Conservation (phyloP, 306 rosid genomes). For the Vigna mungo region DNA sequence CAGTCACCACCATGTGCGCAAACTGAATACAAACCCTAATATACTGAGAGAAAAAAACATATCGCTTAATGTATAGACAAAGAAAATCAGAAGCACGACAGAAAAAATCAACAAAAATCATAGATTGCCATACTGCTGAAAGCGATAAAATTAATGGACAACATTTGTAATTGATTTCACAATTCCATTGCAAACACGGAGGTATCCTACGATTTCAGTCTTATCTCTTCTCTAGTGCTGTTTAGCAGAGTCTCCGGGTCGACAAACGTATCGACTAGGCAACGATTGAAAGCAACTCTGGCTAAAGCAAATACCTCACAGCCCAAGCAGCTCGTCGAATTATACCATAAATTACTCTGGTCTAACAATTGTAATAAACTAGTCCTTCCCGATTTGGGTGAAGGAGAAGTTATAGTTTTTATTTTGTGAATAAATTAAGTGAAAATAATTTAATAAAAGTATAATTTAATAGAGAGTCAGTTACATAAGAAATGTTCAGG, state of each 20-base stretch:
- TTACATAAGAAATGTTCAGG: too few species aligned
- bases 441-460: too few species aligned
- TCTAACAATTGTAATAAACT: background rate
- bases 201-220: background rate
- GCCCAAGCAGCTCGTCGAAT: background rate
- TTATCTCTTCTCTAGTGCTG: conserved; percentile 18
- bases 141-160: conserved; percentile 9
- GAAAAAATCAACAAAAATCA: conserved; percentile 6
- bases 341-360: background rate
- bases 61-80: background rate
- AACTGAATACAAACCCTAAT: conserved; percentile 1
- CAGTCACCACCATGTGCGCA: conserved; percentile 1
- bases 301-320: background rate
- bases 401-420: too few species aligned
- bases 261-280: background rate
- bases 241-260: background rate
- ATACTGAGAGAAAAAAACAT: background rate
- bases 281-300: background rate
- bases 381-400: background rate
- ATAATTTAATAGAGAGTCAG: too few species aligned
- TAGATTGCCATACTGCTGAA: background rate
- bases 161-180: conserved; percentile 4
- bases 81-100: background rate
- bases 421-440: background rate
- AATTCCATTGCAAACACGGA: background rate